Base-by-base conservation (phyloP, 768 basidiomycete species). In the Leucosporidium yakuticum region DNA sequence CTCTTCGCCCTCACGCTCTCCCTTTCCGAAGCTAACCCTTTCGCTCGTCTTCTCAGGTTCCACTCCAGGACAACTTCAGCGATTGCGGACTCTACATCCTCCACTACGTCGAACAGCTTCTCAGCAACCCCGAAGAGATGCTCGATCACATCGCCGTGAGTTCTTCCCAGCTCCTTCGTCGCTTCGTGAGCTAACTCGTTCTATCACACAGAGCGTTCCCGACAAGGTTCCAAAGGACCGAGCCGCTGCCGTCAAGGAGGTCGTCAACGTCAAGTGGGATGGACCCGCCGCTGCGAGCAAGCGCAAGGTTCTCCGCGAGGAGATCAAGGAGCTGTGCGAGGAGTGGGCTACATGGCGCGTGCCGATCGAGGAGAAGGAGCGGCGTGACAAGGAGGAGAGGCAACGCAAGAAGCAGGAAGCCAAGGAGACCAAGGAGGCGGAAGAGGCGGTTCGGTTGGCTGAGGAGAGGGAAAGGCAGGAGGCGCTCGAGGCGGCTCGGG, bases 51-150 rank as follows among this genome's bases (percentile, higher is more conserved):
- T 17, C 64, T 17, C 71, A 95, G 91, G 90, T 93, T 5, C 95
- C 95, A 5, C 80, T 81, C 29, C 96, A 99, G 76, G 85, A 86
- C 21, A 97, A 98, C 76, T 90, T 82, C 70, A 90, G 87, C 75
- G 94, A 97, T 77, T 99, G 96, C 73, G 96, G 96, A 9, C 77
- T 96, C 34, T 99, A 90, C 77, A 82, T 98, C 19, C 81, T 98
- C 17, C 92, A 98, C 75, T 91, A 91, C 60, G 88, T 87, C 12
- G 81, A 86, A 73, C 85, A 84, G 0, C 90, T 98, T 76, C 84
- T 96, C 78, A 79, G 76, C 12, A 79, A 88, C 62, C 88, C 91
- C 0, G 75, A 77, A 0, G 23, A 21, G 0, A 57, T 63, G 27
- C 36, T 69, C 31, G 14, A 27, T 12, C 12, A 25, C 36, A 53